phyloP scores from a whole-genome alignment of 2,329 filamentous ascomycete genomes.

The Cucurbitaria berberidis region DNA sequence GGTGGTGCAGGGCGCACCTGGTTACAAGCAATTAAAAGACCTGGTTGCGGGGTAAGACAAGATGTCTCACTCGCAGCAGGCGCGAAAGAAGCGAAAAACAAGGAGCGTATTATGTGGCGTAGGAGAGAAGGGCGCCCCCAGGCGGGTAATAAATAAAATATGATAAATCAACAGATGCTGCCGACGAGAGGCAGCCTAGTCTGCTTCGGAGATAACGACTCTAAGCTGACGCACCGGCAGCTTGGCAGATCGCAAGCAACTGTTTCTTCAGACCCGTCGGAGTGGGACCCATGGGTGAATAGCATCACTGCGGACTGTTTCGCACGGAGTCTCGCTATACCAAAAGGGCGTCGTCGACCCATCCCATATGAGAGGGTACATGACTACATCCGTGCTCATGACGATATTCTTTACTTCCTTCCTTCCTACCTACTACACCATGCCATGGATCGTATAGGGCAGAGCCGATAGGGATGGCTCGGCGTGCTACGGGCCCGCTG shows the following conservation, averaged over 20 bases:
- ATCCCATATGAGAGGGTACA: slow-evolving; percentile 1
- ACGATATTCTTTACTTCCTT: too few species aligned
- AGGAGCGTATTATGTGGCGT: slow-evolving; percentile 23
- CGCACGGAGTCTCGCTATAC: slow-evolving; percentile 12
- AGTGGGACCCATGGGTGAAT: too few species aligned
- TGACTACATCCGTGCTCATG: too few species aligned
- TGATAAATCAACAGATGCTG: slow-evolving; percentile 9
- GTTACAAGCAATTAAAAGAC: slow-evolving; percentile 2
- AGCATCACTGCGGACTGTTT: slow-evolving; percentile 20
- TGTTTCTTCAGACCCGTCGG: too few species aligned
- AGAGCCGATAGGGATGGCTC: too few species aligned
- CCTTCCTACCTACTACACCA: too few species aligned
- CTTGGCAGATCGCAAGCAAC: slow-evolving; percentile 9
- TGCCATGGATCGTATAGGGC: too few species aligned
- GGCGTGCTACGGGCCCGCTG: too few species aligned
- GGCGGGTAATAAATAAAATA: slow-evolving; percentile 19
- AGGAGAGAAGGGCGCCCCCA: slow-evolving; percentile 1
- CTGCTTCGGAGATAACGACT: slow-evolving; percentile 21
- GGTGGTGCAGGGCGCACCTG: slow-evolving; percentile 26
- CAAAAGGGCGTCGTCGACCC: slow-evolving; percentile 8
- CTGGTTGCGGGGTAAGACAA: slow-evolving; percentile 1
- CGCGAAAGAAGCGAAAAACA: slow-evolving; percentile 15
- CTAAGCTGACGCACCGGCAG: too few species aligned
- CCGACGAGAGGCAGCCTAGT: slow-evolving; percentile 1
- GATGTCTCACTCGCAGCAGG: slow-evolving; percentile 12